Conservation (phyloP, 192 early-diverging fungal species). For the Coemansia sp. region DNA sequence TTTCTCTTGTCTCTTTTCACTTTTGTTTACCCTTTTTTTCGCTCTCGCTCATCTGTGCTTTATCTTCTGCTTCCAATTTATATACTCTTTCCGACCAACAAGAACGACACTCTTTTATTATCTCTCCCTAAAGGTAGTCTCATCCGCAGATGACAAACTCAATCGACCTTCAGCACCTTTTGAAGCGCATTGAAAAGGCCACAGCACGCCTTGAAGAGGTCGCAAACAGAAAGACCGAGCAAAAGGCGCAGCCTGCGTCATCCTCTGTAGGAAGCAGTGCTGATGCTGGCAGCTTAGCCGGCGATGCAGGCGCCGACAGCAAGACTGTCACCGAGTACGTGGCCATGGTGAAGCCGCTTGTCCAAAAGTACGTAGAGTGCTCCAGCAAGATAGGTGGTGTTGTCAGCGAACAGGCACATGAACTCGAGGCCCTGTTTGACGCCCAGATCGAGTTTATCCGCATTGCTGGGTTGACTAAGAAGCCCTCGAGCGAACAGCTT, state of each 20-base stretch:
- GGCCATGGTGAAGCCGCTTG: slow-evolving; percentile 42
- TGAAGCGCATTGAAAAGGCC: slow-evolving; percentile 91
- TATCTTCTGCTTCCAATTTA: slow-evolving; percentile 2
- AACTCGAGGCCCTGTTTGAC: slow-evolving; percentile 60
- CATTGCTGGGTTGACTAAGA: slow-evolving; percentile 71
- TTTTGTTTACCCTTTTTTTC: background rate
- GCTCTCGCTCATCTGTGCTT: slow-evolving; percentile 1
- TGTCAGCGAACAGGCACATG: slow-evolving; percentile 63
- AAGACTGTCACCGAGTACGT: slow-evolving; percentile 58
- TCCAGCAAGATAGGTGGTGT: slow-evolving; percentile 60
- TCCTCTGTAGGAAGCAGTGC: background rate
- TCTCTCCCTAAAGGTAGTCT: background rate
- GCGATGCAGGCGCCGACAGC: slow-evolving; percentile 33
- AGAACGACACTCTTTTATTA: background rate
- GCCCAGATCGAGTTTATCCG: slow-evolving; percentile 77
- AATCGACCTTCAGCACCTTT: slow-evolving; percentile 59
- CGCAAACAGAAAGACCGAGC: slow-evolving; percentile 58
- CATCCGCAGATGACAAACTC: slow-evolving; percentile 38
- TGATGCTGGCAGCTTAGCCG: background rate
- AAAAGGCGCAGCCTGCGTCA: slow-evolving; percentile 31
- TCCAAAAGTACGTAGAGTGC: slow-evolving; percentile 41
- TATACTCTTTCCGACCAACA: background rate
- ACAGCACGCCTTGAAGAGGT: slow-evolving; percentile 88
- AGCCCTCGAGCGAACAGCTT: slow-evolving; percentile 69
- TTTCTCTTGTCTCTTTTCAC: background rate